A percentile compares a stretch with the other conserved stretches of the same genome.
Conservation (phyloP, 2,329 filamentous ascomycete species). For the Chaetomiaceae sp. region DNA sequence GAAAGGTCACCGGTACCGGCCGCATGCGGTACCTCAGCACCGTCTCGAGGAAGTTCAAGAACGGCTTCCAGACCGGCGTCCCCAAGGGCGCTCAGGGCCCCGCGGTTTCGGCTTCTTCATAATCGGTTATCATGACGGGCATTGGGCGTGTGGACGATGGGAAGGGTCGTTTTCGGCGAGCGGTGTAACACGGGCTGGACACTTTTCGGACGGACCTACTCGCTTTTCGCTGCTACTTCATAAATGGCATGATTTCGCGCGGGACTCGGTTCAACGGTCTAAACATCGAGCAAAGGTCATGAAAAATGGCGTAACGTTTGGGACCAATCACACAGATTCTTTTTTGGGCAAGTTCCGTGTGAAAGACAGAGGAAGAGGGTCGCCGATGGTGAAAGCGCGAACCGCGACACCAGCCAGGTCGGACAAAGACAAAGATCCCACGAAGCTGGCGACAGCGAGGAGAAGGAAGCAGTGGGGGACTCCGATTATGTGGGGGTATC, state of each 20-base stretch:
- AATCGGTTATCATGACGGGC: slow-evolving; percentile 19
- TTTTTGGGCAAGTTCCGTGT: slow-evolving; percentile 13
- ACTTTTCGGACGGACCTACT: slow-evolving; percentile 24
- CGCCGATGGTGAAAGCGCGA: slow-evolving; percentile 2
- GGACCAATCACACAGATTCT: slow-evolving; percentile 17
- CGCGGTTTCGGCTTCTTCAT: slow-evolving; percentile 30
- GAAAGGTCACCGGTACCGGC: slow-evolving; percentile 98
- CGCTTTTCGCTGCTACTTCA: slow-evolving; percentile 26
- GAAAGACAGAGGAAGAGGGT: neutral
- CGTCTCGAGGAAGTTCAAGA: slow-evolving; percentile 90
- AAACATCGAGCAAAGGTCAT: slow-evolving; percentile 26
- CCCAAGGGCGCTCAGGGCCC: slow-evolving; percentile 79
- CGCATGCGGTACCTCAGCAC: slow-evolving; percentile 93
- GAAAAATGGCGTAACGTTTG: slow-evolving; percentile 27
- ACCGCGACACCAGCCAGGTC: neutral
- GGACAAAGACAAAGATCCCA: slow-evolving; percentile 3
- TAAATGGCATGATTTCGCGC: slow-evolving; percentile 27
- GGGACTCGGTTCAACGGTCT: slow-evolving; percentile 25
- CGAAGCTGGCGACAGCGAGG: slow-evolving; percentile 21
- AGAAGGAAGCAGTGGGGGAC: slow-evolving; percentile 1
- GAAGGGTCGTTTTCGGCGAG: slow-evolving; percentile 26
- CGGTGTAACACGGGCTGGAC: slow-evolving; percentile 26
- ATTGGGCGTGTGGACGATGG: slow-evolving; percentile 14
- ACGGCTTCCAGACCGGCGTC: slow-evolving; percentile 89
- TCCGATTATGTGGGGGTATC: slow-evolving; percentile 20